Conservation (phyloP, 129 eudicot species). For the Logfia minima region DNA sequence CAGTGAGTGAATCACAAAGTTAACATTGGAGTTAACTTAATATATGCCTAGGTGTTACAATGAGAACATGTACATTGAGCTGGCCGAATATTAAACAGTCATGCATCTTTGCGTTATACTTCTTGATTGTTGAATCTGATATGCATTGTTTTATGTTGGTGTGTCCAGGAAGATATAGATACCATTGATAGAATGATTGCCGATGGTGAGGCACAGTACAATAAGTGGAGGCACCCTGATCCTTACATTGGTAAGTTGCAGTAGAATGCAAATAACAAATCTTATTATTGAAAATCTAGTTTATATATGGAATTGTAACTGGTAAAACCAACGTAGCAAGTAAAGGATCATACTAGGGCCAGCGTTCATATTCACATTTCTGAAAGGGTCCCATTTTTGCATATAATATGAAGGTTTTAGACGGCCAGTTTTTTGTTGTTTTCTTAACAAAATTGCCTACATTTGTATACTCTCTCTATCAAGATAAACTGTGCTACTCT, state of each 20-base stretch:
- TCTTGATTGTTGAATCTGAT: constrained; percentile 19
- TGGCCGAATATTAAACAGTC: neutral
- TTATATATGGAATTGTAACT: neutral
- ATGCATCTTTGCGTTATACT: constrained; percentile 5
- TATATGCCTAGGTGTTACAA: neutral
- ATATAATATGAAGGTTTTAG: neutral
- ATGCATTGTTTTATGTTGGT: constrained; percentile 2
- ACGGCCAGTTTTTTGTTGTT: neutral
- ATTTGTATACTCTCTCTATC: neutral
- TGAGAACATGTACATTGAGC: neutral
- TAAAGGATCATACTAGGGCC: neutral
- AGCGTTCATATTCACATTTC: neutral
- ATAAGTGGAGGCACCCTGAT: constrained; percentile 96
- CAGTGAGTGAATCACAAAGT: neutral
- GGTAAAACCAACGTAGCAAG: neutral
- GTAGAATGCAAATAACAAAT: neutral
- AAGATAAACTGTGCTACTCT: neutral
- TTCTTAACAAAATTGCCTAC: neutral
- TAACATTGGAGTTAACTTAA: neutral
- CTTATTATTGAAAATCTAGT: neutral
- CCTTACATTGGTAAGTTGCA: constrained; percentile 80
- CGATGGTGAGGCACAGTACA: constrained; percentile 75
- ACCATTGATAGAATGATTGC: constrained; percentile 88
- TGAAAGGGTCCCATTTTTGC: neutral
- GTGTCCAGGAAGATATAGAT: constrained; percentile 77